These are phyloP conservation scores for Cutaneotrichosporon sp. DNA, from an alignment of 1,284 basidiomycete genomes.

Conservation along the genomic window DNA sequence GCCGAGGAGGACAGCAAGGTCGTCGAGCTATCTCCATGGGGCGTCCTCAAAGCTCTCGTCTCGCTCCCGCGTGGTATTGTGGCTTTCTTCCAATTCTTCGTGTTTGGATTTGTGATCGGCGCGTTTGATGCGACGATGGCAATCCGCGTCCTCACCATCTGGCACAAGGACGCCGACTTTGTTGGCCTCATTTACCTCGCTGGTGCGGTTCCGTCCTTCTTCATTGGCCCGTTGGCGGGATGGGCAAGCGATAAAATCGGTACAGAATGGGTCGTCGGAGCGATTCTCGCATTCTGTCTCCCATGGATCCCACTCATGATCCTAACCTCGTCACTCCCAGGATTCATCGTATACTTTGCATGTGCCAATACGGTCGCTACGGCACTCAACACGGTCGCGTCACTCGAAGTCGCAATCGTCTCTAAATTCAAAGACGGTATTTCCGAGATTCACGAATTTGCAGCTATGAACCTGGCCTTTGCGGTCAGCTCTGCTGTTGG, in stretches of 20 bases:
- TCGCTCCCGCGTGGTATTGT: constrained; percentile 62
- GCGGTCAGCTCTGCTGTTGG: constrained; percentile 40
- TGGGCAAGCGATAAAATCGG: constrained; percentile 64
- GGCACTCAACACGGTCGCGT: constrained; percentile 23
- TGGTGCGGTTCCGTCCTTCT: constrained; percentile 62
- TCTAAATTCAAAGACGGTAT: constrained; percentile 30
- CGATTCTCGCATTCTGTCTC: constrained; percentile 59
- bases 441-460: constrained; percentile 48
- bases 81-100: constrained; percentile 59
- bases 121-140: constrained; percentile 57
- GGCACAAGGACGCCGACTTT: constrained; percentile 62
- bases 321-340: constrained; percentile 58
- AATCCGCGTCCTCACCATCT: constrained; percentile 63
- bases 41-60: constrained; percentile 57
- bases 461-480: constrained; percentile 47
- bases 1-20: background rate
- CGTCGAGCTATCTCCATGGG: constrained; percentile 41
- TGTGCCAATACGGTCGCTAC: constrained; percentile 51
- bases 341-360: constrained; percentile 65
- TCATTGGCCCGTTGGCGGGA: constrained; percentile 65
- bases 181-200: constrained; percentile 72
- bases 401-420: constrained; percentile 24
- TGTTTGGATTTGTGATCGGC: constrained; percentile 59
- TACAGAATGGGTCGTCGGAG: constrained; percentile 60
- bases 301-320: constrained; percentile 68